A percentile compares a stretch with the other conserved stretches of the same genome.
phyloP scores from a whole-genome alignment of 2,329 filamentous ascomycete genomes.

The Calonectria ilicicola region DNA sequence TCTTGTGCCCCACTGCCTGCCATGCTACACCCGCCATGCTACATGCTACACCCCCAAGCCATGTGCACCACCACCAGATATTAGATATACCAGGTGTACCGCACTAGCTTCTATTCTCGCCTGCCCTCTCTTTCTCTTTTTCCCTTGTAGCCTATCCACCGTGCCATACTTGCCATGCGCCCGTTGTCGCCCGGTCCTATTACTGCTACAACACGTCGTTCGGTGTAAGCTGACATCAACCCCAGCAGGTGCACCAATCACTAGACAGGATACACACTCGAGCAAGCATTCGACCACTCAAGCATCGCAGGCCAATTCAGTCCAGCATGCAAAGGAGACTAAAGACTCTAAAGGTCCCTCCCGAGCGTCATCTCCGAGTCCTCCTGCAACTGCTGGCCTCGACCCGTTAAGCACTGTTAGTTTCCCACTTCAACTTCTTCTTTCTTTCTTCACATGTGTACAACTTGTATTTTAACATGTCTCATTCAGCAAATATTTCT shows the following conservation, averaged over 20 bases:
- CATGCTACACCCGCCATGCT: slow-evolving; percentile 8
- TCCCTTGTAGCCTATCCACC: neutral
- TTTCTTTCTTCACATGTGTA: neutral
- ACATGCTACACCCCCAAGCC: slow-evolving; percentile 6
- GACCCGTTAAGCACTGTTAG: slow-evolving; percentile 54
- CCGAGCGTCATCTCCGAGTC: slow-evolving; percentile 41
- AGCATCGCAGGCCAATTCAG: slow-evolving; percentile 71
- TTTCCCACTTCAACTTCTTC: neutral
- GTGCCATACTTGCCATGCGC: neutral
- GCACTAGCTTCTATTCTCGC: neutral
- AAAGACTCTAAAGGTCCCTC: slow-evolving; percentile 47
- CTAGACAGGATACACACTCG: slow-evolving; percentile 38
- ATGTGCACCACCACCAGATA: slow-evolving; percentile 11
- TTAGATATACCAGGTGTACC: neutral
- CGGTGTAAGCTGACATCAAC: slow-evolving; percentile 42
- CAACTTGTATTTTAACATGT: neutral
- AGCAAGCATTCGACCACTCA: slow-evolving; percentile 44
- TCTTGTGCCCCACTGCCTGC: neutral
- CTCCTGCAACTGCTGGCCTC: slow-evolving; percentile 45
- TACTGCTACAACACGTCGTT: neutral
- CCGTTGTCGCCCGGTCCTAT: neutral
- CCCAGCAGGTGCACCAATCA: slow-evolving; percentile 35
- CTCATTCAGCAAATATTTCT: slow-evolving; percentile 53
- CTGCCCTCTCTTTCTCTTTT: neutral
- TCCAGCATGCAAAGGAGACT: slow-evolving; percentile 52